Evolutionary conservation across 1,284 basidiomycete species (phyloP), one percentile per base, ranked within the genome.

Genomic region (Amylostereum areolatum): DNA sequence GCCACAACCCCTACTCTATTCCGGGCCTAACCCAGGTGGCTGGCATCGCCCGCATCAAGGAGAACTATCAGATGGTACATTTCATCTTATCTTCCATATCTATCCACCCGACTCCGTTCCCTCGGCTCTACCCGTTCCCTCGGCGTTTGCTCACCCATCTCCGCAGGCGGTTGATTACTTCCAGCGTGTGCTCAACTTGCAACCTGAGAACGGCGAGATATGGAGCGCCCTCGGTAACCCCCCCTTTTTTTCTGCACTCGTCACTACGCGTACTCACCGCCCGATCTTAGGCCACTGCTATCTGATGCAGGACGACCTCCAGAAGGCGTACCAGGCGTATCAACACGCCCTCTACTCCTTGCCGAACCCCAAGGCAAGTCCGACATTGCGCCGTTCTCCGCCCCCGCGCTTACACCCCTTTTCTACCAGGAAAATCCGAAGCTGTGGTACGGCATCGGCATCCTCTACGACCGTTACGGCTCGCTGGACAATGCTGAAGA

Each of bases 371-470:
- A 98, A 97, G 75, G 87, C 86, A 59, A 42, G 66, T 57, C 40
- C 33, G 42, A 36, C 48, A 48, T 52, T 31, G 50, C 50, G 44
- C 39, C 35, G 45, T 25, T 43, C 39, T 12, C 8, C 8, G 47
- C 42, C 55, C 56, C 56, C 53, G 59, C 61, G 49, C 57, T 58
- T 54, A 54, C 54, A 51, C 51, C 46, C 42, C 46, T 54, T 25
- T 49, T 37, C 40, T 42, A 48, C 39, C 53, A 85, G 78, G 85
- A 94, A 75, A 97, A 99, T 67, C 96, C 96, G 9, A 98, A 99
- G 67, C 77, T 99, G 3, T 99, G 97, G 97, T 99, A 98, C 66
- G 96, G 97, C 43, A 99, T 99, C 62, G 97, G 97, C 36, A 98
- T 99, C 46, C 81, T 99, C 28, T 99, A 99, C 64, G 97, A 99